Conservation (phyloP, 2,329 filamentous ascomycete species). For the Ascochyta lentis region DNA sequence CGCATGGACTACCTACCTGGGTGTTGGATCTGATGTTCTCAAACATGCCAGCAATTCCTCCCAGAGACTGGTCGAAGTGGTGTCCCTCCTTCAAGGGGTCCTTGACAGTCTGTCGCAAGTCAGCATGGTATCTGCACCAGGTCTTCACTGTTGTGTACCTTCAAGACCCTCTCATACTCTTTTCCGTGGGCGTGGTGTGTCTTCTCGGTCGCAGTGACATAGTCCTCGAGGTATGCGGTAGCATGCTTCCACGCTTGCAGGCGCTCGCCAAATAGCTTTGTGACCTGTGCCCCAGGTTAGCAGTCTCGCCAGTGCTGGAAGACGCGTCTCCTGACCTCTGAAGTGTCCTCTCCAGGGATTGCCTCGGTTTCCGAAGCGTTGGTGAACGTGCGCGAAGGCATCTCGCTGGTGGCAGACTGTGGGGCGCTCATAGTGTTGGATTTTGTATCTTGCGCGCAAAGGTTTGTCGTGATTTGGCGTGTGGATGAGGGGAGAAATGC, state of each 20-base stretch:
- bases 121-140: neutral
- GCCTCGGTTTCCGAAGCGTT: conserved; percentile 53
- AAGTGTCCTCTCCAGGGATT: conserved; percentile 57
- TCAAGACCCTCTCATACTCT: conserved; percentile 93
- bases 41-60: conserved; percentile 87
- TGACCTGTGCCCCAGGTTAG: conserved; percentile 34
- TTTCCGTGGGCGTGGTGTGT: conserved; percentile 83
- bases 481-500: neutral
- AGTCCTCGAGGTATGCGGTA: conserved; percentile 88
- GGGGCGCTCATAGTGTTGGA: conserved; percentile 39
- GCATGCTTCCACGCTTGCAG: conserved; percentile 97
- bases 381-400: conserved; percentile 42
- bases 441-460: neutral
- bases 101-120: conserved; percentile 72
- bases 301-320: too few relatives aligned
- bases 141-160: conserved; percentile 58
- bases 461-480: neutral
- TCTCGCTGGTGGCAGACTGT: conserved; percentile 39
- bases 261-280: conserved; percentile 78
- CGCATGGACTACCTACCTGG: conserved; percentile 57
- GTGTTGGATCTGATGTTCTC: conserved; percentile 95
- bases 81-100: conserved; percentile 86
- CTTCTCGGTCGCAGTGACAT: conserved; percentile 84
- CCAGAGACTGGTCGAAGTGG: conserved; percentile 90
- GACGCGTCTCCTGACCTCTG: conserved; percentile 38